Evolutionary conservation across 495 filamentous ascomycete species (phyloP), one percentile per base, ranked within the genome.

Genomic region (Hyaloscypha hepaticicola): DNA sequence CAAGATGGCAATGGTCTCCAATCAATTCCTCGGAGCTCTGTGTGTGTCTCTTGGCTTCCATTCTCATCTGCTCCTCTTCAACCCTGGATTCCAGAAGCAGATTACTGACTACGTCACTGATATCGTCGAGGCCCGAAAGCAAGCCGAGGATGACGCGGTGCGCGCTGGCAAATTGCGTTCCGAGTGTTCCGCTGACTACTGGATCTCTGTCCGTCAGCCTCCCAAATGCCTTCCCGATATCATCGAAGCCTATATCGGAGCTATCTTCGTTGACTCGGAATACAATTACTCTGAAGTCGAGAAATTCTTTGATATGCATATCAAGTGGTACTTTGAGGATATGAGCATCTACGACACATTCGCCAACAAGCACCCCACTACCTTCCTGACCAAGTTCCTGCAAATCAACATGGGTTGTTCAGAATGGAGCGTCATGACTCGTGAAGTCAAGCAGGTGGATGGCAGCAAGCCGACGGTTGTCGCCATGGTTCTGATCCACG

Each of bases 1-100:
- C 79, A 99, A 97, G 82, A 97, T 96, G 92, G 93, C 96, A 11
- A 96, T 99, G 93, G 94, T 95, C 2, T 96, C 93, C 16, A 99
- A 99, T 78, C 93, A 93, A 64, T 99, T 97, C 71, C 80, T 97
- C 0, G 93, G 90, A 14, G 90, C 90, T 24, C 73, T 98, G 7
- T 87, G 88, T 65, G 91, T 93, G 14, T 80, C 83, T 27, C 81
- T 98, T 0, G 86, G 83, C 2, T 88, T 97, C 45, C 88, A 97
- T 70, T 83, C 77, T 48, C 87, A 93, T 72, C 77, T 98, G 22
- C 80, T 86, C 26, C 80, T 85, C 55, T 86, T 87, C 70, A 83
- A 84, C 28, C 70, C 77, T 2, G 69, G 78, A 0, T 65, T 96
- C 9, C 83, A 87, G 63, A 77, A 74, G 14, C 85, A 89, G 38